Percentiles rank a stretch among this genome's conserved stretches.
phyloP scores from a whole-genome alignment of 345 rosid species.

The Salix dunnii region DNA sequence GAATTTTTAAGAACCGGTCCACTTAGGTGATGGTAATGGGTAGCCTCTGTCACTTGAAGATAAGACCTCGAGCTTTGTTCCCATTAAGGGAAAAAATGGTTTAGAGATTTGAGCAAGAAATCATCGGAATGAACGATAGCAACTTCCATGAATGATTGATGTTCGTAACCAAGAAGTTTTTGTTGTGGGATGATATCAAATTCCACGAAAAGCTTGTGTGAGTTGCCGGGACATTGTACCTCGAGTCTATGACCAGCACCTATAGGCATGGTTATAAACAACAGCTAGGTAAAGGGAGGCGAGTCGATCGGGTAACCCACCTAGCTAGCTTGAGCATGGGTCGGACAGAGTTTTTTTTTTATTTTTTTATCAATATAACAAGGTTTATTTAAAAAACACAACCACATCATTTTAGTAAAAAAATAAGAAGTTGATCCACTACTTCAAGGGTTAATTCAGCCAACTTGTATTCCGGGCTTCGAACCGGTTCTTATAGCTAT shows the following conservation, averaged over 20 bases:
- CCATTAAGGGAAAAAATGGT: conserved; percentile 27
- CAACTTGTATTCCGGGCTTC: too few species aligned
- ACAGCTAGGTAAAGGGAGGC: too few species aligned
- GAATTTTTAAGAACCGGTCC: neutral
- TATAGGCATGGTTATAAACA: too few species aligned
- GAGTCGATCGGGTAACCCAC: too few species aligned
- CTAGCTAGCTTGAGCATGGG: too few species aligned
- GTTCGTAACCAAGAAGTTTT: neutral
- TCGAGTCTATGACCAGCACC: neutral
- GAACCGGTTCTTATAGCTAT: neutral
- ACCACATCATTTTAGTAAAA: too few species aligned
- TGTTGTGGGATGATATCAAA: neutral
- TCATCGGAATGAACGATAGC: neutral
- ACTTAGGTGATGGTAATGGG: neutral
- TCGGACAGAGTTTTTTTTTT: too few species aligned
- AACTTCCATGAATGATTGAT: neutral
- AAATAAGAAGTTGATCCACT: too few species aligned
- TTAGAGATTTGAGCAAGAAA: neutral
- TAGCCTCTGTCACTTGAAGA: neutral
- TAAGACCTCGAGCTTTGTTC: conserved; percentile 48
- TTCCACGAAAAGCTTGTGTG: neutral
- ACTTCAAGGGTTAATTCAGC: too few species aligned
- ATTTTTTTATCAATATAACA: too few species aligned
- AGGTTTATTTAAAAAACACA: too few species aligned
- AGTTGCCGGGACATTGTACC: neutral